Evolutionary conservation across 495 filamentous ascomycete genomes (phyloP), one percentile per base, ranked within the genome.

Genomic region (Aspergillus funiculosus): DNA sequence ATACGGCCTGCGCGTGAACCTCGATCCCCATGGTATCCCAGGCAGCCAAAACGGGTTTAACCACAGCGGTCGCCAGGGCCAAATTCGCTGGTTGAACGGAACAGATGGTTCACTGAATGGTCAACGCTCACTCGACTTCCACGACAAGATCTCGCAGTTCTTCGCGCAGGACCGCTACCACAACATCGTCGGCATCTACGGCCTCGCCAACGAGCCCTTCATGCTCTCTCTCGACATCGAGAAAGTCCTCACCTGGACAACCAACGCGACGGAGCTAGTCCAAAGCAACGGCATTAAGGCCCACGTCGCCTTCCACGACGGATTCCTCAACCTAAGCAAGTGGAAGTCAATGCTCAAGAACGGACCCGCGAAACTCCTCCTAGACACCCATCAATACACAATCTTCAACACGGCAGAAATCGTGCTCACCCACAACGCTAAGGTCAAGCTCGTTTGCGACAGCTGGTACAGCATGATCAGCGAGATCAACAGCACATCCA

Each of bases 381-480:
- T 99, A 6, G 94, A 99, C 66, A 90, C 86, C 32, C 94, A 99
- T 68, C 90, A 94, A 58, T 94, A 94, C 58, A 81, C 86, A 39
- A 94, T 90, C 51, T 94, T 94, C 72, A 91, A 94, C 64, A 74
- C 71, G 10, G 77, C 74, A 36, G 81, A 87, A 63, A 85, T 94
- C 56, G 72, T 74, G 19, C 75, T 76, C 53, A 83, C 83, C 41
- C 88, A 92, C 65, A 73, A 79, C 9, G 71, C 73, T 25, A 89
- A 90, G 68, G 71, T 97, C 18, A 71, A 83, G 29, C 88, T 92
- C 60, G 87, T 90, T 14, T 99, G 94, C 68, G 66, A 72, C 9
- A 86, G 77, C 40, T 99, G 94, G 94, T 82, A 82, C 3, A 55
- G 76, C 43, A 90, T 96, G 78, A 79, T 88, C 35, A 48, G 73